Conservation (phyloP, 140 eudicot genomes). For the Bidens hawaiensis region DNA sequence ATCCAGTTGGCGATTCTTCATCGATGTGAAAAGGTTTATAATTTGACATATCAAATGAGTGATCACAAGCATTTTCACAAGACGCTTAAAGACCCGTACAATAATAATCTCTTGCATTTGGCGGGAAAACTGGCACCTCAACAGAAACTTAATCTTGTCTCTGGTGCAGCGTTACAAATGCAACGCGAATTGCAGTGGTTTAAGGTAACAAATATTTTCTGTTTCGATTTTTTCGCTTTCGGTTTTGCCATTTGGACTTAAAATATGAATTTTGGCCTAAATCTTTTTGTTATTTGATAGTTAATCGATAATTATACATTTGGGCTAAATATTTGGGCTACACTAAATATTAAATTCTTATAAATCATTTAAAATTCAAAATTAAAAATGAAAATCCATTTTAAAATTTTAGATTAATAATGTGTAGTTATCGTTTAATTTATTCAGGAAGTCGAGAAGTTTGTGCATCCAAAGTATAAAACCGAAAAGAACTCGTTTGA, state of each 20-base stretch:
- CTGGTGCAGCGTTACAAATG: constrained; percentile 54
- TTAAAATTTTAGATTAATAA: too few species aligned
- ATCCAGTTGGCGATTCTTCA: constrained; percentile 40
- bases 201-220: constrained; percentile 23
- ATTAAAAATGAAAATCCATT: too few species aligned
- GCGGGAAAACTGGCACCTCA: constrained; percentile 43
- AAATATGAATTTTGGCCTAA: too few species aligned
- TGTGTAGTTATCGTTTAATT: too few species aligned
- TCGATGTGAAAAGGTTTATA: constrained; percentile 45
- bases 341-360: too few species aligned
- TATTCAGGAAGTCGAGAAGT: constrained; percentile 33
- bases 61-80: constrained; percentile 32
- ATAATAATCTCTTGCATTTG: constrained; percentile 39
- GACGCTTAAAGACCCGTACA: constrained; percentile 22
- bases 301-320: too few species aligned
- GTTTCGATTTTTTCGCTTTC: background rate
- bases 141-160: constrained; percentile 37
- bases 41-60: constrained; percentile 40
- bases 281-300: too few species aligned
- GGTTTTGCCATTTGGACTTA: too few species aligned
- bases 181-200: constrained; percentile 50
- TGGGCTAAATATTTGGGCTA: too few species aligned
- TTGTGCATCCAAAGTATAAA: constrained; percentile 34
- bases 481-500: constrained; percentile 21
- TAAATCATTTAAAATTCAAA: too few species aligned